phyloP scores from a whole-genome alignment of 192 early-diverging fungal genomes.

The Podila epicladia region DNA sequence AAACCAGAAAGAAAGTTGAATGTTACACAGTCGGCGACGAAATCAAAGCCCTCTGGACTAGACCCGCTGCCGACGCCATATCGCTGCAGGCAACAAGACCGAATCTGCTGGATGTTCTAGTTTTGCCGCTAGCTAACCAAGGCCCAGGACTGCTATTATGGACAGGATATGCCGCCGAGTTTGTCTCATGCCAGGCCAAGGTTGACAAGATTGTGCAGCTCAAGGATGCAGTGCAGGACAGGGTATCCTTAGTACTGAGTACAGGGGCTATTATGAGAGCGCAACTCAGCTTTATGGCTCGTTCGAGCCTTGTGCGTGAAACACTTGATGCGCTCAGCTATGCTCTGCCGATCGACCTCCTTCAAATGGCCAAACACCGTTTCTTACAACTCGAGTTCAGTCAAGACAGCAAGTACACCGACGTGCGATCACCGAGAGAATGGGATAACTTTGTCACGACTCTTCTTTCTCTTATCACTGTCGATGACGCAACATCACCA shows the following conservation, averaged over 20 bases:
- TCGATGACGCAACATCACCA: neutral
- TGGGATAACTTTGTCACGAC: slow-evolving; percentile 52
- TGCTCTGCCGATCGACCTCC: slow-evolving; percentile 40
- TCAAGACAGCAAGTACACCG: neutral
- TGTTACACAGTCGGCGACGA: slow-evolving; percentile 18
- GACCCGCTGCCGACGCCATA: slow-evolving; percentile 51
- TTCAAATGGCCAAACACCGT: slow-evolving; percentile 37
- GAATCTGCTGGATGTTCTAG: slow-evolving; percentile 50
- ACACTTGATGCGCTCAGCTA: slow-evolving; percentile 50
- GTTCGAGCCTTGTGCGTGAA: slow-evolving; percentile 48
- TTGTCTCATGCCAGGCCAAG: slow-evolving; percentile 30
- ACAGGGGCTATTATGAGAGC: slow-evolving; percentile 30
- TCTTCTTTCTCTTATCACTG: slow-evolving; percentile 24
- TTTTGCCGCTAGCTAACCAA: slow-evolving; percentile 12
- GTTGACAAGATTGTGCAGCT: slow-evolving; percentile 31
- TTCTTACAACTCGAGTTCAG: slow-evolving; percentile 50
- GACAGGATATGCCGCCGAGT: slow-evolving; percentile 43
- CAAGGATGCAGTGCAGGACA: slow-evolving; percentile 50
- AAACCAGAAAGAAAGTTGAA: slow-evolving; percentile 14
- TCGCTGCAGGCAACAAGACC: slow-evolving; percentile 49
- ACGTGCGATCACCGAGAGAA: slow-evolving; percentile 20
- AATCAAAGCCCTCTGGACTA: slow-evolving; percentile 29
- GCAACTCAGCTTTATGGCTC: slow-evolving; percentile 41
- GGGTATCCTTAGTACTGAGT: slow-evolving; percentile 40
- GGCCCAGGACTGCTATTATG: slow-evolving; percentile 49